Conservation (phyloP, 1,284 basidiomycete species). For the Earliella scabrosa region DNA sequence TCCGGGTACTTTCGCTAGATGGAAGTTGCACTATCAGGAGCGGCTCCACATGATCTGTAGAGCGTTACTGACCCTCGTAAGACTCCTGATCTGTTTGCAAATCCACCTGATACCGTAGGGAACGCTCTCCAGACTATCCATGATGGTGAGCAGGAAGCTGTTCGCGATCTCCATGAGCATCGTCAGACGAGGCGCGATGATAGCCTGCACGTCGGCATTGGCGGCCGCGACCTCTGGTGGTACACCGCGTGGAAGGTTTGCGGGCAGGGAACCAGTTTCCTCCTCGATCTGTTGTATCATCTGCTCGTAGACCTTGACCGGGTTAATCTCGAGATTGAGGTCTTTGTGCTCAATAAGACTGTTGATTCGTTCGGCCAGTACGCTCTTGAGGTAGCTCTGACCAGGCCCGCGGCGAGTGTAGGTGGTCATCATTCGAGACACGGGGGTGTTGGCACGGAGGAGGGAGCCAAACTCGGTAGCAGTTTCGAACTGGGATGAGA, state of each 20-base stretch:
- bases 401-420: slow-evolving; percentile 98
- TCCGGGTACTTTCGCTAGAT: slow-evolving; percentile 82
- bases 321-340: slow-evolving; percentile 98
- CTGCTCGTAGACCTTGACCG: slow-evolving; percentile 98
- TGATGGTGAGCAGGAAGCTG: slow-evolving; percentile 96
- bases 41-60: neutral
- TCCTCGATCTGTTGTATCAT: slow-evolving; percentile 99
- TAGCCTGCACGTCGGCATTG: slow-evolving; percentile 94
- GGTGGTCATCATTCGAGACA: slow-evolving; percentile 99
- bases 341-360: slow-evolving; percentile 98
- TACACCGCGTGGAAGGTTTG: slow-evolving; percentile 90
- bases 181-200: slow-evolving; percentile 93
- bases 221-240: slow-evolving; percentile 92
- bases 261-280: slow-evolving; percentile 89
- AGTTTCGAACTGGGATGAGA: slow-evolving; percentile 98
- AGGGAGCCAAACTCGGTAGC: slow-evolving; percentile 98
- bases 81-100: slow-evolving; percentile 97
- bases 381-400: slow-evolving; percentile 96
- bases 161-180: slow-evolving; percentile 99
- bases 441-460: slow-evolving; percentile 96
- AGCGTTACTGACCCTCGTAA: slow-evolving; percentile 73
- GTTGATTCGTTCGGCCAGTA: slow-evolving; percentile 97
- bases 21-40: neutral
- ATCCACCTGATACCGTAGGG: slow-evolving; percentile 99
- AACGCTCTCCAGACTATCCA: slow-evolving; percentile 96